phyloP scores from a whole-genome alignment of 2,329 filamentous ascomycete genomes.

The Pseudohalonectria lignicola region DNA sequence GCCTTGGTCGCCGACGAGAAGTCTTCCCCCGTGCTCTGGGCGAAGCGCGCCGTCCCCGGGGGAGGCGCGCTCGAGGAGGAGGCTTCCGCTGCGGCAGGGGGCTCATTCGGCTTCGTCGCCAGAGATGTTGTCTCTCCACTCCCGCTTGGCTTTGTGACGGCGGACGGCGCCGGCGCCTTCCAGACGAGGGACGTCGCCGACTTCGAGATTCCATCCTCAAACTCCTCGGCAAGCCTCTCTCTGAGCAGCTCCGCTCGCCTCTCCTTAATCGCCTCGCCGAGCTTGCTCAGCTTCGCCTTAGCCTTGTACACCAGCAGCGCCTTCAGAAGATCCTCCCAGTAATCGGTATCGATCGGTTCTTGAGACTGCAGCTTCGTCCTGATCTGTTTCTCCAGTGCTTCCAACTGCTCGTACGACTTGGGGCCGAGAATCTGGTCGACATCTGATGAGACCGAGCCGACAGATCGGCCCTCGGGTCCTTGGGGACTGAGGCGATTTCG shows the following conservation, averaged over 20 bases:
- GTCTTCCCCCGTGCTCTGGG: slow-evolving; percentile 56
- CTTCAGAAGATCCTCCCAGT: slow-evolving; percentile 87
- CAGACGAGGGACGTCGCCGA: not conserved
- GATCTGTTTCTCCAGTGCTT: slow-evolving; percentile 78
- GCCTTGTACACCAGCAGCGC: slow-evolving; percentile 87
- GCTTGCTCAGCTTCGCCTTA: slow-evolving; percentile 67
- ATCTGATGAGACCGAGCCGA: slow-evolving; percentile 74
- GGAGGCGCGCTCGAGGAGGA: slow-evolving; percentile 24
- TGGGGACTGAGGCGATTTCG: slow-evolving; percentile 52
- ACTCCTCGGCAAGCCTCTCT: slow-evolving; percentile 54
- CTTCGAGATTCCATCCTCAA: slow-evolving; percentile 23
- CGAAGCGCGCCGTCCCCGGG: slow-evolving; percentile 56
- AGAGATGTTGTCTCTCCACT: slow-evolving; percentile 5
- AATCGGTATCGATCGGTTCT: slow-evolving; percentile 90
- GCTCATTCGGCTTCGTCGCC: no score
- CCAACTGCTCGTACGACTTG: slow-evolving; percentile 80
- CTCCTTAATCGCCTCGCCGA: slow-evolving; percentile 66
- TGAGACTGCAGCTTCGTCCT: slow-evolving; percentile 75
- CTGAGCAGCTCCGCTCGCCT: slow-evolving; percentile 56
- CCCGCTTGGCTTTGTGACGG: slow-evolving; percentile 16
- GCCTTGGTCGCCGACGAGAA: slow-evolving; percentile 81
- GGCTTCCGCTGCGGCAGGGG: slow-evolving; percentile 10
- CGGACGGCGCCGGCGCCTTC: slow-evolving; percentile 22
- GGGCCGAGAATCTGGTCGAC: slow-evolving; percentile 79
- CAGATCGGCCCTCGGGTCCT: slow-evolving; percentile 57